Percentiles rank a stretch among this genome's conserved stretches.
These are phyloP conservation scores for Raphanus hybrid DNA, from an alignment of 441 rosid species.

Conservation along the genomic window DNA sequence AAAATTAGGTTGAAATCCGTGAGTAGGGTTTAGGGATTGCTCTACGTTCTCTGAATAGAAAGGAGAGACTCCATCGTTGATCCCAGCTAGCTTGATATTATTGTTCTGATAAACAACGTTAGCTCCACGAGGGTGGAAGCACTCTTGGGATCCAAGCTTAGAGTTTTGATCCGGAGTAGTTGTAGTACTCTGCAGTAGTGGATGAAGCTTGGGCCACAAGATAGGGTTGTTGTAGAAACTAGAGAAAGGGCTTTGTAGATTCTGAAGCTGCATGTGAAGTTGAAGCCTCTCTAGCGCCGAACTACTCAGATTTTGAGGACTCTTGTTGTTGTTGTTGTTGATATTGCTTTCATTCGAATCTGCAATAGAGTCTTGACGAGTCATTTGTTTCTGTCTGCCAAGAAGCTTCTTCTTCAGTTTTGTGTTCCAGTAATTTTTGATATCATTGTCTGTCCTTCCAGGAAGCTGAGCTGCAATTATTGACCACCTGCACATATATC, in stretches of 20 bases:
- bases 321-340: constrained; percentile 41
- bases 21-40: constrained; percentile 33
- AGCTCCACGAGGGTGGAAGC: constrained; percentile 26
- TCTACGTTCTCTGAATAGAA: constrained; percentile 40
- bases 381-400: constrained; percentile 74
- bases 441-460: constrained; percentile 95
- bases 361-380: constrained; percentile 42
- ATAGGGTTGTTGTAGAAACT: constrained; percentile 66
- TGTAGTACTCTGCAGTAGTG: constrained; percentile 49
- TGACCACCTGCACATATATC: constrained; percentile 70
- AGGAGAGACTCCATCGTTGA: constrained; percentile 37
- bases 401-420: constrained; percentile 90
- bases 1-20: constrained; percentile 34
- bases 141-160: constrained; percentile 39
- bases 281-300: constrained; percentile 95
- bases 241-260: constrained; percentile 68
- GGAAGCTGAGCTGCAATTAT: constrained; percentile 99
- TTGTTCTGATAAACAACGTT: constrained; percentile 29
- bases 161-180: constrained; percentile 30
- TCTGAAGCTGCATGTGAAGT: constrained; percentile 89
- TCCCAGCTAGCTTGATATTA: constrained; percentile 26
- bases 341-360: constrained; percentile 37
- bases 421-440: constrained; percentile 96
- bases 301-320: constrained; percentile 64
- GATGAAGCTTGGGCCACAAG: constrained; percentile 84